Percentiles rank a stretch among this genome's conserved stretches.
These are phyloP conservation scores for Naegleria gruberi DNA, from an alignment of 208 protist genomes.

Conservation along the genomic window DNA sequence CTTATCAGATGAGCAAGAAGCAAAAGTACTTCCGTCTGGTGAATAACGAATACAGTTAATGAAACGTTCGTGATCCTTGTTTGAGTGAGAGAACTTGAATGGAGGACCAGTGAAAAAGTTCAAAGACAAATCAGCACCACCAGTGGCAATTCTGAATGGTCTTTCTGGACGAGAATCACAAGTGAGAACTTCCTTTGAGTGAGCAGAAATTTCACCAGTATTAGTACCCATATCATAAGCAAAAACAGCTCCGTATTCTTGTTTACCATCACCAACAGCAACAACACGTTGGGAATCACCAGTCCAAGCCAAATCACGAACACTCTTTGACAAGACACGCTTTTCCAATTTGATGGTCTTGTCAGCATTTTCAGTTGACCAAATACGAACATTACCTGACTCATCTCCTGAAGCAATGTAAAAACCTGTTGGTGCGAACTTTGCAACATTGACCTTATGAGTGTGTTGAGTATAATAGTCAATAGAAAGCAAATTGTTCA, in stretches of 20 bases:
- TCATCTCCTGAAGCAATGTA: conserved; percentile 52
- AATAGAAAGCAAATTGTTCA: neutral
- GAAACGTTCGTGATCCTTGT: conserved; percentile 39
- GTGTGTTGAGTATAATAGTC: neutral
- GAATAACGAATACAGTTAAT: conserved; percentile 60
- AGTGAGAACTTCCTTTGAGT: conserved; percentile 45
- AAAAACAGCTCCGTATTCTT: conserved; percentile 39
- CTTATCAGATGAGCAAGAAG: conserved; percentile 35
- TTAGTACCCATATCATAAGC: conserved; percentile 42
- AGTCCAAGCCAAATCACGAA: conserved; percentile 56
- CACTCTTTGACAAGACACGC: conserved; percentile 38
- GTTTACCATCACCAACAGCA: conserved; percentile 53
- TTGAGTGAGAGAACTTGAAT: conserved; percentile 48
- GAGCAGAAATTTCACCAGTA: conserved; percentile 48
- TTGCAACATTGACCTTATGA: conserved; percentile 41
- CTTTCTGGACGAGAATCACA: conserved; percentile 19
- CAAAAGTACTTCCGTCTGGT: conserved; percentile 46
- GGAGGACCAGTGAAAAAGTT: conserved; percentile 60
- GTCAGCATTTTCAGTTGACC: conserved; percentile 31
- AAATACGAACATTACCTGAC: conserved; percentile 45
- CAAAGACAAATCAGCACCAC: conserved; percentile 41
- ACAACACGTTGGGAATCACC: conserved; percentile 50
- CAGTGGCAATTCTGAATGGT: conserved; percentile 52
- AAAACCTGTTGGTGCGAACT: conserved; percentile 42
- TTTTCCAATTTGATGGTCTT: conserved; percentile 40